These are phyloP conservation scores for Magnusiomyces tetraspermus DNA, from an alignment of 1,139 yeast genomes.

Conservation along the genomic window DNA sequence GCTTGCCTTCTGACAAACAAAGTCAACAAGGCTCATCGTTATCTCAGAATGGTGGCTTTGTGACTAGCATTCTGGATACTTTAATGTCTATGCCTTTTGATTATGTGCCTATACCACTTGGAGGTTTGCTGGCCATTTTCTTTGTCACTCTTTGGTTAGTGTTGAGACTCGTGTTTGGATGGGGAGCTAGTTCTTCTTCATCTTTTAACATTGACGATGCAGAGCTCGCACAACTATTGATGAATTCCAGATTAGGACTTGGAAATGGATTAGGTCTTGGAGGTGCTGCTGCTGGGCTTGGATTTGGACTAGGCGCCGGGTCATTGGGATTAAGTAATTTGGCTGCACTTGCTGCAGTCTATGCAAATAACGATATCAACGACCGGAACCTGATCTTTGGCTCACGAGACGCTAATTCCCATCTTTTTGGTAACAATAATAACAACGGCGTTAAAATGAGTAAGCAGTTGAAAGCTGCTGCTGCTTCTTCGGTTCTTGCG, in stretches of 20 bases:
- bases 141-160: conserved; percentile 19
- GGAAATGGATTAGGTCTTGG: background rate
- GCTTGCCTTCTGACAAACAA: conserved; percentile 1
- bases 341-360: background rate
- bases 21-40: conserved; percentile 4
- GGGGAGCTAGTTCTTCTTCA: background rate
- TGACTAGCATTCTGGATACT: conserved; percentile 6
- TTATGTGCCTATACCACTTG: conserved; percentile 18
- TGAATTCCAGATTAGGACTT: background rate
- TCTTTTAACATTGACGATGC: conserved; percentile 1
- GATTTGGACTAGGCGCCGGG: background rate
- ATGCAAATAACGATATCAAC: background rate
- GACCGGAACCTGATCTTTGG: no score
- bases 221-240: conserved; percentile 12
- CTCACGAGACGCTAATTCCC: no score
- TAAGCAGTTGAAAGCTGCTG: no score
- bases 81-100: conserved; percentile 14
- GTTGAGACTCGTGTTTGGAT: conserved; percentile 18
- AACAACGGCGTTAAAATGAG: no score
- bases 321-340: no score
- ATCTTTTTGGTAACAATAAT: no score
- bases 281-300: background rate
- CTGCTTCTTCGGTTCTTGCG: background rate
- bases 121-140: conserved; percentile 17
- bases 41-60: background rate